phyloP scores from a whole-genome alignment of 106 monocot genomes.

The Agapanthus africanus region DNA sequence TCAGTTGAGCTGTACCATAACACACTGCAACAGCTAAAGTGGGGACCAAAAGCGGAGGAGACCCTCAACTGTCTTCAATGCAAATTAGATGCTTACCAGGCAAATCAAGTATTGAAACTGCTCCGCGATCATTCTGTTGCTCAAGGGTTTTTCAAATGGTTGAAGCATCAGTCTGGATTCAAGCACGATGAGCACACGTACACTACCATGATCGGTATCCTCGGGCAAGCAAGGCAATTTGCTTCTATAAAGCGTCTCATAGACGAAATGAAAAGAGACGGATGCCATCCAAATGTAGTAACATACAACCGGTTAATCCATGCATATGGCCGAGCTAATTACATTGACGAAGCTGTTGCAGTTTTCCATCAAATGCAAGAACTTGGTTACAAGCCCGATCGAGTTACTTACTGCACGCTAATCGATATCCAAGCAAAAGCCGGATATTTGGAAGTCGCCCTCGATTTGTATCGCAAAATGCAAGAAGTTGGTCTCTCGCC shows the following conservation, averaged over 20 bases:
- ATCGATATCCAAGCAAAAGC: conserved; percentile 97
- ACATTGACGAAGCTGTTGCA: conserved; percentile 55
- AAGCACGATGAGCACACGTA: conserved; percentile 92
- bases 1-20: conserved; percentile 47
- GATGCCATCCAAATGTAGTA: conserved; percentile 71
- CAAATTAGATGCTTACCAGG: conserved; percentile 71
- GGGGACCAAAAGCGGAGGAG: conserved; percentile 52
- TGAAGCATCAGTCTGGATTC: conserved; percentile 73
- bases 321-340: conserved; percentile 85
- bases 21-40: conserved; percentile 57
- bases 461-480: conserved; percentile 72
- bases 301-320: conserved; percentile 93
- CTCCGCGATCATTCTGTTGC: conserved; percentile 74
- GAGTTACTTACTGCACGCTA: conserved; percentile 87
- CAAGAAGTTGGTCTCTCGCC: conserved; percentile 65
- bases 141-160: conserved; percentile 84
- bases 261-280: conserved; percentile 67
- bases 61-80: conserved; percentile 48
- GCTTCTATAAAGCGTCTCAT: conserved; percentile 45
- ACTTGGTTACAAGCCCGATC: conserved; percentile 64
- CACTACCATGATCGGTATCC: conserved; percentile 95
- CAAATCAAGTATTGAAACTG: conserved; percentile 86
- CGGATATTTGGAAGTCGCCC: conserved; percentile 68
- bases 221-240: conserved; percentile 86
- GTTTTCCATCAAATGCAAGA: conserved; percentile 77